Base-by-base conservation (phyloP, 805 yeast species). In the Blastobotrys americana region DNA sequence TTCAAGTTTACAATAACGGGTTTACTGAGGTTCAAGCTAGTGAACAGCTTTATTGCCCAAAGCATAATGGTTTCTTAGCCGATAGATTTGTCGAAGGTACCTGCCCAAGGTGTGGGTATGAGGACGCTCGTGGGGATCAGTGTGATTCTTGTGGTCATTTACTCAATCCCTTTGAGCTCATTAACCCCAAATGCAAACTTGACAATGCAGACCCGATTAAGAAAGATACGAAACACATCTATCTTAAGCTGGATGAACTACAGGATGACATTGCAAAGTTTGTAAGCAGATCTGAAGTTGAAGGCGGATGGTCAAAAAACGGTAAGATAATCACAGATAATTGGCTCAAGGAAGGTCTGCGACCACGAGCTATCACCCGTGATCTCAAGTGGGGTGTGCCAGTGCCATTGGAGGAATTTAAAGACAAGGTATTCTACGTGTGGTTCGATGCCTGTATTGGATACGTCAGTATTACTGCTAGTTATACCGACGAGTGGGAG, bases 371-470 rank as follows among this genome's bases (percentile, higher is more conserved):
- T 70, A 93, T 93, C 64, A 93, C 98, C 15, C 82, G 99, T 71
- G 99, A 93, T 64, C 76, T 93, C 61, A 80, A 80, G 39, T 93
- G 99, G 99, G 99, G 99, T 65, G 88, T 96, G 5, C 96, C 97
- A 5, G 97, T 93, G 21, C 99, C 99, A 41, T 70, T 86, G 54
- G 82, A 84, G 56, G 85, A 80, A 42, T 93, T 74, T 70, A 79
- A 82, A 55, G 82, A 87, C 44, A 93, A 93, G 68, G 98, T 93
- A 9, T 71, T 93, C 57, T 93, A 93, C 61, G 99, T 93, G 47
- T 93, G 99, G 99, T 93, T 93, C 56, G 99, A 93, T 69, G 99
- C 99, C 33, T 78, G 96, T 41, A 93, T 93, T 55, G 99, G 99
- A 37, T 93, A 93, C 64, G 80, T 89, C 47, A 87, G 97, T 41